Conservation (phyloP, 441 rosid species). For the Gossypium schwendimanii region DNA sequence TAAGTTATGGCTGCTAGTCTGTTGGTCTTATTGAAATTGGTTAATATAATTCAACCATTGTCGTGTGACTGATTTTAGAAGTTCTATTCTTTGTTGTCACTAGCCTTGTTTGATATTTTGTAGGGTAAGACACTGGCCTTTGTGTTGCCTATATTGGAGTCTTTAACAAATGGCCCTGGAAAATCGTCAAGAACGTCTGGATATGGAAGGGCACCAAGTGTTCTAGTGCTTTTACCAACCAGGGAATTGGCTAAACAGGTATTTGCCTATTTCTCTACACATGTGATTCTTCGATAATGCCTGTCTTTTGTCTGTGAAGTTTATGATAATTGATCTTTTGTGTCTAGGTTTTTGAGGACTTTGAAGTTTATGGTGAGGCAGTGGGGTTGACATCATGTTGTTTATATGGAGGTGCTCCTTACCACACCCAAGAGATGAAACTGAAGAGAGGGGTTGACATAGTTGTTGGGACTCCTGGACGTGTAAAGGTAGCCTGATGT, state of each 20-base stretch:
- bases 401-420: conserved; percentile 82
- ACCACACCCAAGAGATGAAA: conserved; percentile 46
- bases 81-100: not conserved
- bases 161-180: conserved; percentile 63
- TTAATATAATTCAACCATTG: not conserved
- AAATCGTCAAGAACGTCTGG: conserved; percentile 58
- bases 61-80: not conserved
- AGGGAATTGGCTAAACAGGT: conserved; percentile 95
- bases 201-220: conserved; percentile 76
- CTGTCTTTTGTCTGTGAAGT: not conserved
- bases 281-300: not conserved
- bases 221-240: conserved; percentile 88
- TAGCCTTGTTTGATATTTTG: conserved; percentile 16
- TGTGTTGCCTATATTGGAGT: conserved; percentile 89
- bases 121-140: conserved; percentile 96
- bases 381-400: conserved; percentile 73
- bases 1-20: not conserved
- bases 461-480: conserved; percentile 92
- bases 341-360: conserved; percentile 63
- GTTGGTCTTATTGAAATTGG: not conserved
- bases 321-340: conserved; percentile 1
- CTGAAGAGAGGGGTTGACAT: conserved; percentile 83
- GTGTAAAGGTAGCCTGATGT: conserved; percentile 52
- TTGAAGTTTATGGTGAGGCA: conserved; percentile 67
- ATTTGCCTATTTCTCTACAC: not conserved